Percentiles rank a stretch among this genome's conserved stretches.
These are phyloP conservation scores for Entomortierella chlamydospora DNA, from an alignment of 192 early-diverging fungal genomes.

Conservation along the genomic window DNA sequence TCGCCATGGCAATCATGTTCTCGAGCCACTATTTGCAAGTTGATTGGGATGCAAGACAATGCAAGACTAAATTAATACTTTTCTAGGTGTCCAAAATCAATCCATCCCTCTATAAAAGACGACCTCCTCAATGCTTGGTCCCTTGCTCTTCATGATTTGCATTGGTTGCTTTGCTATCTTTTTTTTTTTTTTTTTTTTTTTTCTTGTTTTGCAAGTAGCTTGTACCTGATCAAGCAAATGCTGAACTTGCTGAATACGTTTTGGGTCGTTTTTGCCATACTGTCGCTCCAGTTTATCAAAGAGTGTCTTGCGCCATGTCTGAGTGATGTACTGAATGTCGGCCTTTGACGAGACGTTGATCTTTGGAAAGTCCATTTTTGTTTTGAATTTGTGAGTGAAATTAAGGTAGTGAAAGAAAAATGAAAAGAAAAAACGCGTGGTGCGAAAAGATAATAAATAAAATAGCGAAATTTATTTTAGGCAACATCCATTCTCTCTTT, in stretches of 20 bases:
- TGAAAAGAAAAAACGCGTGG: not conserved
- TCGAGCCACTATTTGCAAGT: slow-evolving; percentile 50
- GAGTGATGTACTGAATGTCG: slow-evolving; percentile 42
- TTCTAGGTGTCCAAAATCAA: too few species aligned
- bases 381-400: not conserved
- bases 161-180: too few species aligned
- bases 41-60: too few species aligned
- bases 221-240: slow-evolving; percentile 33
- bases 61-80: too few species aligned
- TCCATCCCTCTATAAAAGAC: too few species aligned
- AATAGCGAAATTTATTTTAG: not conserved
- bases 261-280: slow-evolving; percentile 8
- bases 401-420: not conserved
- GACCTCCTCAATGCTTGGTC: too few species aligned
- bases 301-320: slow-evolving; percentile 26
- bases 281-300: slow-evolving; percentile 12
- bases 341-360: slow-evolving; percentile 49
- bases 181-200: too few species aligned
- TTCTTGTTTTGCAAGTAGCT: not conserved
- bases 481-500: too few species aligned
- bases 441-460: not conserved
- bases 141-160: too few species aligned
- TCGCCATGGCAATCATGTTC: slow-evolving; percentile 44
- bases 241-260: slow-evolving; percentile 16
- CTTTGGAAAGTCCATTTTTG: slow-evolving; percentile 44